phyloP scores from a whole-genome alignment of 139 green algal genomes.

The Edaphochlamys debaryana region DNA sequence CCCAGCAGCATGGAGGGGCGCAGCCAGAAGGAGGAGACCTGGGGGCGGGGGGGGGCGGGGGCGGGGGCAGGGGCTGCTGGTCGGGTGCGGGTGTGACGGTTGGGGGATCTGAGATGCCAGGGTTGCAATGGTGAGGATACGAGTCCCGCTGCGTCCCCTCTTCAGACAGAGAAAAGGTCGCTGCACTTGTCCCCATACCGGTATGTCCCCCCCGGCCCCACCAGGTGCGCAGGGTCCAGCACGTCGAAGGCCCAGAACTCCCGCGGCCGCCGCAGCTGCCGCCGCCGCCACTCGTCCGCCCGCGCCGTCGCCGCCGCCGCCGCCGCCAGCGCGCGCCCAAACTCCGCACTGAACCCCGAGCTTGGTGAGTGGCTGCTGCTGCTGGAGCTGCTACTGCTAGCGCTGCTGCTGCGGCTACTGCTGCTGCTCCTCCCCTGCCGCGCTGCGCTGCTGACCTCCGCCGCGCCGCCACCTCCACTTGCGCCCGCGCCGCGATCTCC shows the following conservation, averaged over 20 bases:
- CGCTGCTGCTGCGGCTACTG: background rate
- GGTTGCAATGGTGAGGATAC: background rate
- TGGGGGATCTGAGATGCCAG: background rate
- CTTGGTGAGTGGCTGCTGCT: background rate
- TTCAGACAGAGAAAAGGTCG: background rate
- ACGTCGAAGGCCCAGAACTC: constrained; percentile 54
- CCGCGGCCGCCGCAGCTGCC: background rate
- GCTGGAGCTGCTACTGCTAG: background rate
- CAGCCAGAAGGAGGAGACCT: constrained; percentile 41
- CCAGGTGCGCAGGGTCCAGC: constrained; percentile 48
- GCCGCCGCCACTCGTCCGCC: too few relatives aligned
- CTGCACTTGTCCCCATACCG: background rate
- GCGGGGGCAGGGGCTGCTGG: too few relatives aligned
- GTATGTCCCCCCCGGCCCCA: background rate
- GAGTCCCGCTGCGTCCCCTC: background rate
- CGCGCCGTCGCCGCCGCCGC: too few relatives aligned
- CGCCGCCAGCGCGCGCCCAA: too few relatives aligned
- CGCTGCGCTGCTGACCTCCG: too few relatives aligned
- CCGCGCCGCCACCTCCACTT: too few relatives aligned
- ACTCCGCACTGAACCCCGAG: background rate
- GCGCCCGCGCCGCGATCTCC: too few relatives aligned
- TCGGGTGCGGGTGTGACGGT: background rate
- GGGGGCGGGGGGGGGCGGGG: background rate
- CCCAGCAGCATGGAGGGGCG: constrained; percentile 42
- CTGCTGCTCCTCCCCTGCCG: background rate